Evolutionary conservation across 192 early-diverging fungal species (phyloP), one percentile per base, ranked within the genome.

Genomic region (Coemansia sp.): DNA sequence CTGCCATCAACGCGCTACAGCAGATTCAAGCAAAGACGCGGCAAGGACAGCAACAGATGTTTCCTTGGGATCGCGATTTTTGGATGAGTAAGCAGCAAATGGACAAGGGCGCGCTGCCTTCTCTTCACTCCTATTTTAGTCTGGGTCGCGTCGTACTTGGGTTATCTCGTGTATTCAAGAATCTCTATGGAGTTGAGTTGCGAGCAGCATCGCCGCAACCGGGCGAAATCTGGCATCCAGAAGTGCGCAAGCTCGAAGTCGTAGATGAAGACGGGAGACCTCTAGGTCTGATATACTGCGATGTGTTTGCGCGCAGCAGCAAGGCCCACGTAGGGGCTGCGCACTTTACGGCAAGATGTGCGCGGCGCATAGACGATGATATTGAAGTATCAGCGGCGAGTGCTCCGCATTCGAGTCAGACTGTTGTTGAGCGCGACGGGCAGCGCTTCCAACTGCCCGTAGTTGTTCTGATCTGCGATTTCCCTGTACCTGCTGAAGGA

Each of bases 301-400:
- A 99, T 72, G 85, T 97, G 39, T 95, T 93, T 75, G 75, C 76
- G 12, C 89, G 97, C n/a, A 69, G 68, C 31, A 89, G 87, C 42
- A 92, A 91, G 65, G 92, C 94, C 32, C 86, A 82, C 42, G 86
- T 90, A 32, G 90, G 88, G 66, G 94, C 97, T 0, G 97, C 97
- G 2, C 97, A 99, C 83, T 99, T 97, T 69, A 98, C 97, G 0
- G 90, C 97, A 0, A 86, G 94, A 12, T 96, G 95, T 39, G 93
- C 94, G 0, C 86, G 97, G 14, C 85, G 94, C 4, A 82, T 97
- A 2, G 92, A 96, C 76, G 88, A 95, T 66, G 94, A 97, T 48
- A 85, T 84, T 37, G 51, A 50, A 3, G 61, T 74, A 4, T 12
- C 48, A 17, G 37, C 19, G 19, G 63, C 55, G 5, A 42, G 70